Evolutionary conservation across 1,284 basidiomycete genomes (phyloP).

Genomic region (Cystobasidium sp.): DNA sequence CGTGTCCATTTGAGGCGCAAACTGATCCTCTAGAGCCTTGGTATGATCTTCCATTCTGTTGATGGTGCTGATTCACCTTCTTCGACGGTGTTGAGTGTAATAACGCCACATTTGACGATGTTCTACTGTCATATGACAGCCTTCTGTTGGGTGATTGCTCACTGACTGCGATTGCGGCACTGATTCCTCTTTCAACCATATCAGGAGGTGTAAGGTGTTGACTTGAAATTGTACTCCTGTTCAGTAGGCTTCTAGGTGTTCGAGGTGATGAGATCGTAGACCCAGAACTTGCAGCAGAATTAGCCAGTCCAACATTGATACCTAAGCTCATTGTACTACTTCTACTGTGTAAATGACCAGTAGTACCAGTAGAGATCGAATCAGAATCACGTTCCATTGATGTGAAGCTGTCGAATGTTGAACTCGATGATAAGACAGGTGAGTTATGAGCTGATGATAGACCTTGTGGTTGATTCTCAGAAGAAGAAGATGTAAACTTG

Average conservation of each 20-base stretch:
- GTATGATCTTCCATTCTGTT: conserved; percentile 12
- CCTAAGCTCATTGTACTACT: conserved; percentile 17
- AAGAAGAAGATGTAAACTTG: not conserved
- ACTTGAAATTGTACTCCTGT: not conserved
- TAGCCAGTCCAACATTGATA: conserved; percentile 22
- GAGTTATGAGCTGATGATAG: conserved; percentile 28
- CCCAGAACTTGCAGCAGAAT: conserved; percentile 1
- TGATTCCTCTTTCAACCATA: not conserved
- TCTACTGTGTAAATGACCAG: conserved; percentile 11
- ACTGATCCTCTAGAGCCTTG: conserved; percentile 2
- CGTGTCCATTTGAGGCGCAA: not conserved
- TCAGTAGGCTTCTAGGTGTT: conserved; percentile 15
- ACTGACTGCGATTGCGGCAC: not conserved
- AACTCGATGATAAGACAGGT: conserved; percentile 15
- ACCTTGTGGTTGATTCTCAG: not conserved
- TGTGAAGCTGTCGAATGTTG: conserved; percentile 14
- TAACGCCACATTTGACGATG: not conserved
- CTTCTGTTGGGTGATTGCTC: conserved; percentile 3
- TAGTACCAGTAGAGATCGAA: not conserved
- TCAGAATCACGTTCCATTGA: not conserved
- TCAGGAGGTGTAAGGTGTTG: not conserved
- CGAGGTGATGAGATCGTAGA: conserved; percentile 14
- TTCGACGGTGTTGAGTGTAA: not conserved
- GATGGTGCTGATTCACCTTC: too few species aligned
- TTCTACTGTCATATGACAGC: conserved; percentile 13